Evolutionary conservation across 129 eudicot species (phyloP).

Genomic region (Flaveria bidentis): DNA sequence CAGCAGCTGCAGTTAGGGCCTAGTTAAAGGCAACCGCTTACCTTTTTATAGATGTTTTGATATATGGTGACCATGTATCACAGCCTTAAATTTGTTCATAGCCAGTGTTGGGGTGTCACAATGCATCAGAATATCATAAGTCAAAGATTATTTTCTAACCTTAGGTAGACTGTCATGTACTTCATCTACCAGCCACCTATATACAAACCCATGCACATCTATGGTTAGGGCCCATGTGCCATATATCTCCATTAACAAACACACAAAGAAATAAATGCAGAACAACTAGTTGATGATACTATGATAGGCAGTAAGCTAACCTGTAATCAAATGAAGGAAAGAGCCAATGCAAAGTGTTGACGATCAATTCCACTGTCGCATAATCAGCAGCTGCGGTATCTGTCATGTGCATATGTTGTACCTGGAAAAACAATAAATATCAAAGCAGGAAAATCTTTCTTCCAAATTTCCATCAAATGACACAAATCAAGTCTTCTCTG

Average conservation of each 20-base stretch:
- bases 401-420: constrained; percentile 95
- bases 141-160: constrained; percentile 40
- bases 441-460: not conserved
- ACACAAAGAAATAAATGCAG: constrained; percentile 4
- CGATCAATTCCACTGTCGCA: constrained; percentile 87
- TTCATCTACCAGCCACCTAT: constrained; percentile 95
- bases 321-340: constrained; percentile 97
- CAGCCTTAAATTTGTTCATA: not conserved
- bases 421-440: constrained; percentile 44
- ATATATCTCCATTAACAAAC: not conserved
- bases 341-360: constrained; percentile 75
- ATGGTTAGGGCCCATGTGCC: constrained; percentile 5
- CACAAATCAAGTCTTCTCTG: constrained; percentile 9
- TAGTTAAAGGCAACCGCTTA: not conserved
- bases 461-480: not conserved
- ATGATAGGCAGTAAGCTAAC: constrained; percentile 29
- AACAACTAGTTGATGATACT: not conserved
- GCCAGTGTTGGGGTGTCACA: not conserved
- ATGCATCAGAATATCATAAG: constrained; percentile 19
- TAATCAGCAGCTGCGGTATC: constrained; percentile 96
- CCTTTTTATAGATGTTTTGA: not conserved
- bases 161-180: constrained; percentile 87
- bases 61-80: not conserved
- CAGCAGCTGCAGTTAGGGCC: not conserved
- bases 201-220: constrained; percentile 20